These are phyloP conservation scores for Boletus pseudopeckii DNA, from an alignment of 768 basidiomycete species.

Conservation along the genomic window DNA sequence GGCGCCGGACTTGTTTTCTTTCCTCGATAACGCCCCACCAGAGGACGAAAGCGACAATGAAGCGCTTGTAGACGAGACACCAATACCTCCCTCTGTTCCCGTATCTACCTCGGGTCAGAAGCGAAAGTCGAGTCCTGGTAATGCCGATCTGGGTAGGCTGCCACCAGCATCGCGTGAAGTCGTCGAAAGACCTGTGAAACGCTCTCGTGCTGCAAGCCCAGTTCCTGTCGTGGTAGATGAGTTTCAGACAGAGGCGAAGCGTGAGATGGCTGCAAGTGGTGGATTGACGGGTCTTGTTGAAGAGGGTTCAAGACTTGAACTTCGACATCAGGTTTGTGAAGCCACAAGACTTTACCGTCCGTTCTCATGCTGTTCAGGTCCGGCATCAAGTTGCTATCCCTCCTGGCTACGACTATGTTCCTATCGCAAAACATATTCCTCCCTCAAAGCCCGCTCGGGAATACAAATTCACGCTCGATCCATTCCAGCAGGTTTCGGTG, in stretches of 20 bases:
- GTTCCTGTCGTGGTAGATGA: slow-evolving; percentile 86
- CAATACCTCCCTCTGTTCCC: neutral
- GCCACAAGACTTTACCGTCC: neutral
- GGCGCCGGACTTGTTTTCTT: slow-evolving; percentile 32
- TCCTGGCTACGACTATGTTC: slow-evolving; percentile 83
- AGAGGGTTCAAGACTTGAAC: slow-evolving; percentile 65
- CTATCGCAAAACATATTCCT: slow-evolving; percentile 89
- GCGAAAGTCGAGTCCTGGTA: slow-evolving; percentile 22
- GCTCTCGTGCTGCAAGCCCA: slow-evolving; percentile 55
- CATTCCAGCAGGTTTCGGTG: slow-evolving; percentile 94
- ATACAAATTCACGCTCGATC: slow-evolving; percentile 96
- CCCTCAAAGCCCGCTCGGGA: slow-evolving; percentile 85
- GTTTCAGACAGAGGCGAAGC: slow-evolving; percentile 90
- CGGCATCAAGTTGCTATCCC: slow-evolving; percentile 97
- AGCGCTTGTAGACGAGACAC: neutral
- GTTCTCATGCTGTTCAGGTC: slow-evolving; percentile 48
- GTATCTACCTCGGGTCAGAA: slow-evolving; percentile 14
- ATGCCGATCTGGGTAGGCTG: neutral
- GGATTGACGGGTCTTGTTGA: slow-evolving; percentile 78
- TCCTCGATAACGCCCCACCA: slow-evolving; percentile 22
- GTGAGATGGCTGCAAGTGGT: slow-evolving; percentile 85
- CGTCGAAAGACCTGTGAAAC: slow-evolving; percentile 47
- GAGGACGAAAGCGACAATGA: slow-evolving; percentile 31
- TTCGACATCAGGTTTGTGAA: slow-evolving; percentile 65
- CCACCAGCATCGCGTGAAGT: slow-evolving; percentile 20